phyloP scores from a whole-genome alignment of 1,139 yeast genomes.

The Geotrichum macrosporum region DNA sequence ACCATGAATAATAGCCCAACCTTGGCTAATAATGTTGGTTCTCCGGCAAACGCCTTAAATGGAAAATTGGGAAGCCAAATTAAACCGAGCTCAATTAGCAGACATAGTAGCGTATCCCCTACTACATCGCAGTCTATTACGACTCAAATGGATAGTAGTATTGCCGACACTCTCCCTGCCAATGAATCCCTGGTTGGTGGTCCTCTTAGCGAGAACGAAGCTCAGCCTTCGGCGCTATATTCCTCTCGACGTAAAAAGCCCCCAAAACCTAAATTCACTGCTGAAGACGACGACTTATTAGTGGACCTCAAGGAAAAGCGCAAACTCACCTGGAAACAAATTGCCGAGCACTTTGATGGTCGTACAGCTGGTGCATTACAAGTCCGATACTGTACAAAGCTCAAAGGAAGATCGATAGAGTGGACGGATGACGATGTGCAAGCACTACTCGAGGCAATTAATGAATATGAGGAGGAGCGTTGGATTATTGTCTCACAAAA shows the following conservation, averaged over 20 bases:
- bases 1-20: too few relatives aligned
- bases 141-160: background rate
- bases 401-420: slow-evolving; percentile 26
- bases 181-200: too few relatives aligned
- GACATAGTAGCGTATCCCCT: slow-evolving; percentile 8
- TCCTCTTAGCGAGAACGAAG: too few relatives aligned
- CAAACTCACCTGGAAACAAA: slow-evolving; percentile 33
- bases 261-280: slow-evolving; percentile 31
- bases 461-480: slow-evolving; percentile 30
- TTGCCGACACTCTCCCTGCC: background rate
- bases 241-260: slow-evolving; percentile 3
- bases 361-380: slow-evolving; percentile 35
- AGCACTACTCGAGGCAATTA: slow-evolving; percentile 27
- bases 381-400: slow-evolving; percentile 35
- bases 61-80: too few relatives aligned
- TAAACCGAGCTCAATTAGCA: background rate
- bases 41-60: too few relatives aligned
- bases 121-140: slow-evolving; percentile 3
- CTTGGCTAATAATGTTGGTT: too few relatives aligned
- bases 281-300: slow-evolving; percentile 32
- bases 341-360: slow-evolving; percentile 33
- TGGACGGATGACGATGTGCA: slow-evolving; percentile 32
- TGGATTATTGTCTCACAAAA: slow-evolving; percentile 30
- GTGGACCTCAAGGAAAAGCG: slow-evolving; percentile 31
- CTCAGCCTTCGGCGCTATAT: too few relatives aligned